Evolutionary conservation across 257 asterid genomes (phyloP).

Genomic region (Nicotiana sylvestris): DNA sequence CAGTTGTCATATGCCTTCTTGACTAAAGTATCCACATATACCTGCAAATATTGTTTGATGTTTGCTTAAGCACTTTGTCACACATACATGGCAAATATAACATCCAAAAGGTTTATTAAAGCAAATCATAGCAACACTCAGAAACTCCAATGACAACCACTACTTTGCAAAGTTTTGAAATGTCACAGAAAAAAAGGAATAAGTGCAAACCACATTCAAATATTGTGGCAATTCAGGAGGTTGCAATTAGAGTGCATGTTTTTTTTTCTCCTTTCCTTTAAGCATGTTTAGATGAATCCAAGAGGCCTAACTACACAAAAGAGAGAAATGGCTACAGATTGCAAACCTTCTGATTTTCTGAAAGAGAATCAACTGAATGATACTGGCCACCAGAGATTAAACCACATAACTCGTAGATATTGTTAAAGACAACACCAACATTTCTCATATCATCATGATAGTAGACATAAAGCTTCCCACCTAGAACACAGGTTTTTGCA

Average conservation of each 20-base stretch:
- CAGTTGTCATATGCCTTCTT: constrained; percentile 93
- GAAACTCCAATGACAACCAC: not conserved
- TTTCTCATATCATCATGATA: constrained; percentile 80
- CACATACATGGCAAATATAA: not conserved
- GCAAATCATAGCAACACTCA: not conserved
- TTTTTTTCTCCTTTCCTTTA: not conserved
- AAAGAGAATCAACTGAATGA: constrained; percentile 69
- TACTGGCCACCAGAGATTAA: constrained; percentile 69
- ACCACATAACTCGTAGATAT: constrained; percentile 78
- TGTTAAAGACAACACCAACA: constrained; percentile 75
- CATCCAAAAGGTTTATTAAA: not conserved
- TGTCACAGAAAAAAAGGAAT: not conserved
- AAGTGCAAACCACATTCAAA: not conserved
- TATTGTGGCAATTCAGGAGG: not conserved
- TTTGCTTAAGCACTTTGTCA: not conserved
- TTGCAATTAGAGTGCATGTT: not conserved
- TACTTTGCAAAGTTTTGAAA: not conserved
- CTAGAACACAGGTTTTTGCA: constrained; percentile 84
- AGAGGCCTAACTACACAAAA: not conserved
- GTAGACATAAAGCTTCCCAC: constrained; percentile 84
- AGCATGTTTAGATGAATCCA: constrained; percentile 1
- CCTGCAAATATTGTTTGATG: constrained; percentile 39
- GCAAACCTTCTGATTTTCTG: constrained; percentile 82
- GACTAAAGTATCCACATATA: constrained; percentile 72
- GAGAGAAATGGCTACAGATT: constrained; percentile 11